Evolutionary conservation across 768 basidiomycete genomes (phyloP), one percentile per base, ranked within the genome.

Genomic region (Sporobolomyces pararoseus): DNA sequence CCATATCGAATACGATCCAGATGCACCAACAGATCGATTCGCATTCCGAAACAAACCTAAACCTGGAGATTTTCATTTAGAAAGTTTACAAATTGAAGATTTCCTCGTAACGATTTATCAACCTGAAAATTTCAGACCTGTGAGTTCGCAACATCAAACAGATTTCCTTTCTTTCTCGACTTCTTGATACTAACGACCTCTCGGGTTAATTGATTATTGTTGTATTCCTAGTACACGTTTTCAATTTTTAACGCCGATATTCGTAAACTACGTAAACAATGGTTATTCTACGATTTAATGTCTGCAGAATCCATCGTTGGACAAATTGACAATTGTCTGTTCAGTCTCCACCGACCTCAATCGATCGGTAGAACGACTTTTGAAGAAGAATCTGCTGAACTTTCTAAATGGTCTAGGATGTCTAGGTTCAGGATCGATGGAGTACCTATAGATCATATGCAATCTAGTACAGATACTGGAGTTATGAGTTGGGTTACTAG

Each of bases 401-500:
- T 92, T 77, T 87, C 87, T 23, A 85, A 87, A 68, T 93, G 91
- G 88, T 87, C 86, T 14, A 84, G 90, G 59, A 92, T 97, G 92
- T 90, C 93, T 10, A 89, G 96, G 59, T 89, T 98, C 77, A 86
- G 96, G 21, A 94, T 99, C 64, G 96, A 99, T 78, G 95, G 95
- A 17, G 88, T 99, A 58, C 92, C 90, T 70, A 87, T 99, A 75
- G 96, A 99, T 80, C 96, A 99, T 78, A 82, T 96, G 62, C 90
- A 96, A 80, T 86, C 87, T 59, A 86, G 88, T 39, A 86, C 88
- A 6, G 89, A 88, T 71, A 78, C 78, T 17, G 90, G 92, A 10
- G 93, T 94, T 17, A 88, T 98, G 68, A 93, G 92, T 2, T 99
- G 96, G 96, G 92, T 99, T 68, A 94, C 89, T 0, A 90, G 94